Evolutionary conservation across 2,329 filamentous ascomycete genomes (phyloP).

Genomic region (Macrophomina pseudophaseolina): DNA sequence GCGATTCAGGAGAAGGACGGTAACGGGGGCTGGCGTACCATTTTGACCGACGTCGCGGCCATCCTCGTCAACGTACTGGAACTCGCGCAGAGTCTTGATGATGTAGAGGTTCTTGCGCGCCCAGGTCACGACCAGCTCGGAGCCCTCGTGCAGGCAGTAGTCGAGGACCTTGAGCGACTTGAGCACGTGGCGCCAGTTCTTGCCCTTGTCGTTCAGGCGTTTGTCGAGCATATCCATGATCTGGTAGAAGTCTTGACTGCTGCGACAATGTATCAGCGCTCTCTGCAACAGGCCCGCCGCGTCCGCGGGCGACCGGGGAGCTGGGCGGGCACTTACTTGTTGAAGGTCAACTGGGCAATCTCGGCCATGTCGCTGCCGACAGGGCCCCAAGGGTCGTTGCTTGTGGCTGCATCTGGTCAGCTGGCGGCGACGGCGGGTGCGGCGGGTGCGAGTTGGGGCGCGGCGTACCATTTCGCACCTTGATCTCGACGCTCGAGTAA

Average conservation of each 20-base stretch:
- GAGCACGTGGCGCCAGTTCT: slow-evolving; percentile 98
- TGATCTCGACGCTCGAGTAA: slow-evolving; percentile 94
- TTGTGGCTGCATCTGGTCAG: slow-evolving; percentile 71
- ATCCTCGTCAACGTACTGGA: slow-evolving; percentile 95
- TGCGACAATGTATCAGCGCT: slow-evolving; percentile 48
- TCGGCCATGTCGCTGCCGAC: slow-evolving; percentile 98
- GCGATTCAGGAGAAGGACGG: slow-evolving; percentile 8
- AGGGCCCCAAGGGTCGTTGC: slow-evolving; percentile 98
- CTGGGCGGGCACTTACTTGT: slow-evolving; percentile 70
- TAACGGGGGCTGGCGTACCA: slow-evolving; percentile 62
- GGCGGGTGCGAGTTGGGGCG: slow-evolving; percentile 5
- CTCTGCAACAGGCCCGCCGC: slow-evolving; percentile 16
- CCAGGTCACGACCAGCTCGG: slow-evolving; percentile 96
- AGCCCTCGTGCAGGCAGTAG: slow-evolving; percentile 97
- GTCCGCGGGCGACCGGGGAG: slow-evolving; percentile 4
- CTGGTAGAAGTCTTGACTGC: slow-evolving; percentile 96
- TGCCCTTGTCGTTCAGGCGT: slow-evolving; percentile 97
- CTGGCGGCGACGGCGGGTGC: slow-evolving; percentile 35
- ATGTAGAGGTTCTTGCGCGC: slow-evolving; percentile 97
- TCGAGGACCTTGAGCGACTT: slow-evolving; percentile 98
- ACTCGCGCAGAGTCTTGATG: slow-evolving; percentile 97
- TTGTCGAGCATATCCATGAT: slow-evolving; percentile 99
- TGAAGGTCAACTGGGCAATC: slow-evolving; percentile 96
- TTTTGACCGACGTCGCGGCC: slow-evolving; percentile 95
- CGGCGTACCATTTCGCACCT: slow-evolving; percentile 64